Conservation (phyloP, 768 basidiomycete genomes). For the Chalciporus pseudorubinellus region DNA sequence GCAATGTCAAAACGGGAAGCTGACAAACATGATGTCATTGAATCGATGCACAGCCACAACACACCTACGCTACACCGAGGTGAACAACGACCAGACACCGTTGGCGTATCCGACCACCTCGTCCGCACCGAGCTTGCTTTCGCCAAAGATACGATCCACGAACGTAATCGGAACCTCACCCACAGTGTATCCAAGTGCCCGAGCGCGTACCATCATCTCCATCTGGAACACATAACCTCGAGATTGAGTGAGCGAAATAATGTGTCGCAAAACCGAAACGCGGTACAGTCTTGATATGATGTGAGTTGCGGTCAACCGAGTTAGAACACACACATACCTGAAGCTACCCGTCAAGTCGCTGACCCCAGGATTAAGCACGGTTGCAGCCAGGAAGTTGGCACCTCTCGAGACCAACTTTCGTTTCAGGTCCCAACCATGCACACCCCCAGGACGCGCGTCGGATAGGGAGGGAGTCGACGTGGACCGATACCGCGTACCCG, state of each 20-base stretch:
- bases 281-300: constrained; percentile 62
- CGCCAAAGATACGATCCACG: constrained; percentile 90
- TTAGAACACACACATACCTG: constrained; percentile 47
- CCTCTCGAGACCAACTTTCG: constrained; percentile 86
- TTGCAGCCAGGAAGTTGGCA: constrained; percentile 87
- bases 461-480: constrained; percentile 53
- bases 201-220: constrained; percentile 96
- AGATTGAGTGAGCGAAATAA: constrained; percentile 81
- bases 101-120: constrained; percentile 86
- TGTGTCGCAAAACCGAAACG: constrained; percentile 68
- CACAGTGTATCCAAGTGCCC: constrained; percentile 77
- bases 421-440: constrained; percentile 91
- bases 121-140: constrained; percentile 86
- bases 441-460: constrained; percentile 74
- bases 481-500: constrained; percentile 83
- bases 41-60: constrained; percentile 1
- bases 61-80: constrained; percentile 50
- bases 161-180: constrained; percentile 95
- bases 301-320: neutral
- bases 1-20: neutral
- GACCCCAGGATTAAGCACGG: constrained; percentile 79
- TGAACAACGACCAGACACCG: constrained; percentile 81
- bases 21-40: constrained; percentile 26
- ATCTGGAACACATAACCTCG: constrained; percentile 97
- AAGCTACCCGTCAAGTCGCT: constrained; percentile 92